Evolutionary conservation across 345 rosid species (phyloP).

Genomic region (Citrus australasica): DNA sequence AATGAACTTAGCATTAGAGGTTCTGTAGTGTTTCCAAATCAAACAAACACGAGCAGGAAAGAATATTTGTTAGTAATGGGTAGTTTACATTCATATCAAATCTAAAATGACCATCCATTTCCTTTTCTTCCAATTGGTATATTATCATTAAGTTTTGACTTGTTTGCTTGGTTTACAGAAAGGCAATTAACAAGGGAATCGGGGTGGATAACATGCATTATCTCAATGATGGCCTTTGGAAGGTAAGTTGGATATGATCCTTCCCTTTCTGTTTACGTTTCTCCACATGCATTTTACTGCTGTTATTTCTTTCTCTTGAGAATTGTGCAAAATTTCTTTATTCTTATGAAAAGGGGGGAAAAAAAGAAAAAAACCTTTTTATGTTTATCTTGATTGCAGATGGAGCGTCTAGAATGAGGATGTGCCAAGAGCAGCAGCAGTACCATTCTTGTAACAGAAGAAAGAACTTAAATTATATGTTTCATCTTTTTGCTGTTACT

Average conservation of each 20-base stretch:
- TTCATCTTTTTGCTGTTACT: background rate
- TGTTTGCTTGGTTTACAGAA: constrained; percentile 41
- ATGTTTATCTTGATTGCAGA: constrained; percentile 35
- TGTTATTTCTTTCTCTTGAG: background rate
- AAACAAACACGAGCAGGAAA: background rate
- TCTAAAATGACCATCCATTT: background rate
- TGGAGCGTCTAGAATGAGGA: constrained; percentile 83
- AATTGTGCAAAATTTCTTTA: background rate
- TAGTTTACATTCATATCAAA: background rate
- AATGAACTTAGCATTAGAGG: background rate
- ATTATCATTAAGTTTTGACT: background rate
- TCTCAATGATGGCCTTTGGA: constrained; percentile 98
- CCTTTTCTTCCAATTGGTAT: background rate
- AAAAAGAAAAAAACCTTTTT: background rate
- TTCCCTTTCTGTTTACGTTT: background rate
- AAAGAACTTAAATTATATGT: background rate
- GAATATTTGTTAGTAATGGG: background rate
- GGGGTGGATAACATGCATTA: constrained; percentile 99
- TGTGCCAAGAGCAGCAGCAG: constrained; percentile 11
- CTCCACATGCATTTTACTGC: background rate
- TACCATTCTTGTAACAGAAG: constrained; percentile 3
- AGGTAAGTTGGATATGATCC: constrained; percentile 42
- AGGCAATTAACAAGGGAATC: constrained; percentile 87
- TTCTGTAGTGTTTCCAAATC: no score
- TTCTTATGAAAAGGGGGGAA: background rate